Base-by-base conservation (phyloP, 2,329 filamentous ascomycete genomes). In the Hypoxylon rubiginosum region DNA sequence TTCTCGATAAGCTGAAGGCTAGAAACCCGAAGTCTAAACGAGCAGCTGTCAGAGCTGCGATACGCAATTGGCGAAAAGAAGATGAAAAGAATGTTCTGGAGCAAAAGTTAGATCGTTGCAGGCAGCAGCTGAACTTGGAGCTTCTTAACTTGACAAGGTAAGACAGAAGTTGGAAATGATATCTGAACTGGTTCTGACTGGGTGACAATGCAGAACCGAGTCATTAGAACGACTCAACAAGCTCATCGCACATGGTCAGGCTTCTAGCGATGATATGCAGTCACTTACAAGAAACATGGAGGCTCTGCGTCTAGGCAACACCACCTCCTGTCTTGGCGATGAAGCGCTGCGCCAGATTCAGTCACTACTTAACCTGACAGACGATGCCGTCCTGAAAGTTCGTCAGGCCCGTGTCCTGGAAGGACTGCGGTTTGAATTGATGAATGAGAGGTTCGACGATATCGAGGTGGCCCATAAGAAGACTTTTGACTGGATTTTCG, bases 1-100 rank as follows among this genome's bases (percentile, higher is more conserved):
- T 74, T 17, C 59, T 78, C 4, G 71, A 74, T 30, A 46, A 59
- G 24, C 58, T 71, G 45, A 69, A 64, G 57, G 62, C 71, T 24
- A 70, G 30, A 11, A 54, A 72, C 19, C 48, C 67, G 0, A 69
- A 70, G 21, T 68, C 64, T 19, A 66, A 46, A 32, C 34, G 50
- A 49, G 54, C 60, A 41, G 51, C 56, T 46, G 24, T 59, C 32
- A 60, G 43, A n/a, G 63, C 67, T 34, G 34, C 49, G 11, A 17
- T 66, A 15, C 52, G 34, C 15, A 30, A 61, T 48, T 54, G 39
- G 58, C 24, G 32, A 2, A 65, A 53, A 19, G 56, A 55, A 21
- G 51, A 53, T 9, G 11, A 66, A 21, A 66, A 63, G 32, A 10
- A 19, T 10, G 51, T 45, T 6, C 41, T 66, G 9, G 51, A 63